phyloP scores from a whole-genome alignment of 2,329 filamentous ascomycete genomes.

The Epichloe aotearoae region DNA sequence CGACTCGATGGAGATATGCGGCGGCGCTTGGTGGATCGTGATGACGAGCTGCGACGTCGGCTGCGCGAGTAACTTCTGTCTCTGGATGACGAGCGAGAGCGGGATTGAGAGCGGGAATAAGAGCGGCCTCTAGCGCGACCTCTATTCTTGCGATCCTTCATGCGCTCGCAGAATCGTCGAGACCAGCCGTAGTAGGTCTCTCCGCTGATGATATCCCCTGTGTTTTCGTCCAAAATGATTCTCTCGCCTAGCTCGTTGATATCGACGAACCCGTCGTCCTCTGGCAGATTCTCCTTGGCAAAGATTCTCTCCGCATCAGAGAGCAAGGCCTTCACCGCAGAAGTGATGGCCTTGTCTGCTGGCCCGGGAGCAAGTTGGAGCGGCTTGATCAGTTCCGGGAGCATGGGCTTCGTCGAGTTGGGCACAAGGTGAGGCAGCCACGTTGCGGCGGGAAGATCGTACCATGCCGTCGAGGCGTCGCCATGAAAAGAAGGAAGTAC shows the following conservation, averaged over 20 bases:
- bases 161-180: slow-evolving; percentile 63
- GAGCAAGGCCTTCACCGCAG: slow-evolving; percentile 58
- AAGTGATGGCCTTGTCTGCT: slow-evolving; percentile 50
- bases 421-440: slow-evolving; percentile 68
- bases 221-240: slow-evolving; percentile 51
- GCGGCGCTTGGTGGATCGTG: slow-evolving; percentile 18
- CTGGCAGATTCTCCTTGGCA: slow-evolving; percentile 32
- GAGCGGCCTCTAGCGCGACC: slow-evolving; percentile 20
- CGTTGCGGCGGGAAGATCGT: slow-evolving; percentile 71
- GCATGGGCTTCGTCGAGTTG: slow-evolving; percentile 63
- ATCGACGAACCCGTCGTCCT: slow-evolving; percentile 42
- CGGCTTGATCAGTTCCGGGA: slow-evolving; percentile 55
- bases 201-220: slow-evolving; percentile 48
- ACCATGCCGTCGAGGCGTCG: slow-evolving; percentile 58
- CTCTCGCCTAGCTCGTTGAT: slow-evolving; percentile 65
- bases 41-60: slow-evolving; percentile 19
- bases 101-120: slow-evolving; percentile 17
- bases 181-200: slow-evolving; percentile 88
- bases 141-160: slow-evolving; percentile 44
- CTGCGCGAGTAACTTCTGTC: slow-evolving; percentile 14
- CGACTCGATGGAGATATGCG: slow-evolving; percentile 14
- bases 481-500: slow-evolving; percentile 67
- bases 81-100: slow-evolving; percentile 12
- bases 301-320: slow-evolving; percentile 59
- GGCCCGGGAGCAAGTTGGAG: slow-evolving; percentile 56